A percentile compares a stretch with the other conserved stretches of the same genome.
Evolutionary conservation across 108 stramenopile species (phyloP).

Genomic region (Hondaea fermentalgiana): DNA sequence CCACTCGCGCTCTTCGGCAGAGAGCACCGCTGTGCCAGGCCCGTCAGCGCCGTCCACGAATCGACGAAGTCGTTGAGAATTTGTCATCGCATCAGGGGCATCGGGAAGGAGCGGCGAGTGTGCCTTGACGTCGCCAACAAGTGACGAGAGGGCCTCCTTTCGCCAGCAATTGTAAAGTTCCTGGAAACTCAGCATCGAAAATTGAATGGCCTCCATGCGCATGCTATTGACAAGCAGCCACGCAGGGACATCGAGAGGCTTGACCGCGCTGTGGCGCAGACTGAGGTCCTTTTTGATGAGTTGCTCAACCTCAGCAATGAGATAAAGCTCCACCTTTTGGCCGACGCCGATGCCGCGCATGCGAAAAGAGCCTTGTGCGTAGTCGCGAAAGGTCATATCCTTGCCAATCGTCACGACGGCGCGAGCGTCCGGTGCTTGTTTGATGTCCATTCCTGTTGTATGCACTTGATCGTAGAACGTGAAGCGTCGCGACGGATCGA

Average conservation of each 20-base stretch:
- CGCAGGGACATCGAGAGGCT: slow-evolving; percentile 14
- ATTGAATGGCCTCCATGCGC: slow-evolving; percentile 3
- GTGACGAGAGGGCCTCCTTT: neutral
- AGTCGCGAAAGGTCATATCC: slow-evolving; percentile 94
- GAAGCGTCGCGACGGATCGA: slow-evolving; percentile 72
- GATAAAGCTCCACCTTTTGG: slow-evolving; percentile 75
- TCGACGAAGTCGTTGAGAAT: neutral
- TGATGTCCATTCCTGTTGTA: slow-evolving; percentile 96
- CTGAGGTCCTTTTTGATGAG: slow-evolving; percentile 32
- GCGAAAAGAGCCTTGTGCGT: slow-evolving; percentile 89
- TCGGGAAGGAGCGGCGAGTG: neutral
- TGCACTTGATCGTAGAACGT: slow-evolving; percentile 94
- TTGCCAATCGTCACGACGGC: slow-evolving; percentile 87
- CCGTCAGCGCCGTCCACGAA: neutral
- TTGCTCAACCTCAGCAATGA: slow-evolving; percentile 79
- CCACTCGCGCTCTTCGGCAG: neutral
- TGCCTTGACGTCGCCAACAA: neutral
- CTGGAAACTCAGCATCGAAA: neutral
- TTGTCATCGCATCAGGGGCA: neutral
- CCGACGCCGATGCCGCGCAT: slow-evolving; percentile 92
- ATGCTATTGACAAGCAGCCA: slow-evolving; percentile 21
- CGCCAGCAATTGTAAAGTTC: slow-evolving; percentile 15
- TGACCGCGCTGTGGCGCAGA: neutral
- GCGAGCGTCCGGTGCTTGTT: slow-evolving; percentile 77
- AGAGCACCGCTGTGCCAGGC: neutral